Percentiles rank a stretch among this genome's conserved stretches.
These are phyloP conservation scores for Ceratocystis alfenasii DNA, from an alignment of 2,329 filamentous ascomycete species.

Conservation along the genomic window DNA sequence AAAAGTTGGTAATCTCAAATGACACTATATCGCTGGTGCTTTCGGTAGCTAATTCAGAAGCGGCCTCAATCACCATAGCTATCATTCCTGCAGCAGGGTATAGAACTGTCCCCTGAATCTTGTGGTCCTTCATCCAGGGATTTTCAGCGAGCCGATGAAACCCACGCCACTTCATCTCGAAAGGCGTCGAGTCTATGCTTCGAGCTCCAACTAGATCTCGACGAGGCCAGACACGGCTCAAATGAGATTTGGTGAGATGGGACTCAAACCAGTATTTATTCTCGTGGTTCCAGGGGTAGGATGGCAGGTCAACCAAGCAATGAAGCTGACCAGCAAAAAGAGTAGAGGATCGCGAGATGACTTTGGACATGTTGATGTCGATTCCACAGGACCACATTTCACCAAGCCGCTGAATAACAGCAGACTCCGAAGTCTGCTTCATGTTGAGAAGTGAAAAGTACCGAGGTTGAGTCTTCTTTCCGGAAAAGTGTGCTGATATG, in stretches of 20 bases:
- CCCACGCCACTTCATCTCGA: constrained; percentile 39
- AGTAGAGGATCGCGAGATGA: constrained; percentile 18
- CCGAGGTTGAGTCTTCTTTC: constrained; percentile 5
- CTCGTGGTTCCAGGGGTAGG: constrained; percentile 44
- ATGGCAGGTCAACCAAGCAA: constrained; percentile 38
- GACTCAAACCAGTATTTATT: constrained; percentile 44
- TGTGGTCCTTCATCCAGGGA: constrained; percentile 42
- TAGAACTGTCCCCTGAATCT: constrained; percentile 39
- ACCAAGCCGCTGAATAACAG: constrained; percentile 29
- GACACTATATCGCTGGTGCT: neutral
- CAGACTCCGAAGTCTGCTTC: constrained; percentile 23
- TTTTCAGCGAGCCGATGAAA: constrained; percentile 39
- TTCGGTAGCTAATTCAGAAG: constrained; percentile 31
- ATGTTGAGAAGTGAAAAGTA: constrained; percentile 19
- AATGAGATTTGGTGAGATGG: constrained; percentile 34
- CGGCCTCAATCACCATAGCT: constrained; percentile 39
- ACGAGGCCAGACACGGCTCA: constrained; percentile 36
- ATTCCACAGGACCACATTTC: constrained; percentile 32
- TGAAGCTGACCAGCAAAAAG: neutral
- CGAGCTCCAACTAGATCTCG: constrained; percentile 42
- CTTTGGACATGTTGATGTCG: constrained; percentile 28
- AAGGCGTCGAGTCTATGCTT: constrained; percentile 34
- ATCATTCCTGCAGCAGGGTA: constrained; percentile 42
- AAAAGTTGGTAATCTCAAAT: constrained; percentile 37
- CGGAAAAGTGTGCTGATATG: constrained; percentile 24